Base-by-base conservation (phyloP, 2,329 filamentous ascomycete species). In the Apiospora malaysiana region DNA sequence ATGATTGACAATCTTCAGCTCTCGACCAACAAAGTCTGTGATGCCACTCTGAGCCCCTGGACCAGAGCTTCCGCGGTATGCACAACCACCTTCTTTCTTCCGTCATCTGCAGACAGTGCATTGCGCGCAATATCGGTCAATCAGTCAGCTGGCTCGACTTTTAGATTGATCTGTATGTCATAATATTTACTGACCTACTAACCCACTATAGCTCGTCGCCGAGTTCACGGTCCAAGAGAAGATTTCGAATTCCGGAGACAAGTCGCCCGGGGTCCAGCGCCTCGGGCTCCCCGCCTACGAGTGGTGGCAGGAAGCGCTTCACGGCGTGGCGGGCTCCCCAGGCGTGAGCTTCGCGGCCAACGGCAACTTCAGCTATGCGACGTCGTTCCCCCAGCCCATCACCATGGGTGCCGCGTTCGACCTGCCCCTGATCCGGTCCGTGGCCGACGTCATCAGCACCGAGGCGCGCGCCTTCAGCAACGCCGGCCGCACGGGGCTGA, bases 291-390 rank as follows among this genome's bases (percentile, higher is more conserved):
- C 86, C 0, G 77, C 84, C 0, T 92, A 92, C 74, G 82, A 88
- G 74, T 90, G 89, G 83, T 91, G 89, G 88, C 86, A 84, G 59
- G 88, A 90, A 78, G 89, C 86, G 1, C 84, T 92, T 0, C 90
- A 92, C 75, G 91, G 91, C 0, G 82, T 92, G 0, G 89, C 86
- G 4, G 76, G 74, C 6, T 85, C 84, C 25, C 86, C 86, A 0
- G 89, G 88, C 0, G 77, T 79, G 12, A 71, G 43, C 1, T 79
- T 79, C 68, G 70, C 65, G 25, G 10, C 25, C 4, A 63, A 56
- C 18, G 76, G 74, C n/a, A 74, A 78, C 66, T 80, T 75, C 65
- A 74, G 75, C 2, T 73, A 75, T 10, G 78, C 79, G 6, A 81
- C 79, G 3, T 79, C 78, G 6, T 81, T 80, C 66, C 73, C 79